Evolutionary conservation across 2,329 filamentous ascomycete species (phyloP).

Genomic region (Beauveria scarabaeidicola): DNA sequence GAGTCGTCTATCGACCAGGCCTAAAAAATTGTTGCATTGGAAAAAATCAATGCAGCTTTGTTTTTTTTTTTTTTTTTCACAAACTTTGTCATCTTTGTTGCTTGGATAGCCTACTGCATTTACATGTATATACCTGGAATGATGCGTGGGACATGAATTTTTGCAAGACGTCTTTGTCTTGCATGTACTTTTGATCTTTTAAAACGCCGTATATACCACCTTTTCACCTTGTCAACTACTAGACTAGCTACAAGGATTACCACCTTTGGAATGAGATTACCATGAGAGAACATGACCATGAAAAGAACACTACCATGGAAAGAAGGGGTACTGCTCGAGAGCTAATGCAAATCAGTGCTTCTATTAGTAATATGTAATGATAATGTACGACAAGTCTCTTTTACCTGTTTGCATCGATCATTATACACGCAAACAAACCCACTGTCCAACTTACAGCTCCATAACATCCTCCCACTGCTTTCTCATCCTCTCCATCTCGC

Average conservation of each 20-base stretch:
- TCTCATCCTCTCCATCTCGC: slow-evolving; percentile 63
- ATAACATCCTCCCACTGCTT: slow-evolving; percentile 50
- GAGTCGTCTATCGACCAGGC: background rate
- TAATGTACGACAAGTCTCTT: background rate
- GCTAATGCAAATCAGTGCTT: background rate
- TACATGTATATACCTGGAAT: background rate
- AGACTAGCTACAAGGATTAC: background rate
- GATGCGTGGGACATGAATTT: background rate
- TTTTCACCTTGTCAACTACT: background rate
- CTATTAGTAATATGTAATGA: background rate
- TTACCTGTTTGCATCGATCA: too few species aligned
- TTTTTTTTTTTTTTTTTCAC: background rate
- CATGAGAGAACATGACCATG: background rate
- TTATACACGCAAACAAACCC: background rate
- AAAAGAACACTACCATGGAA: background rate
- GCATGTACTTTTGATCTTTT: background rate
- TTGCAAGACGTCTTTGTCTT: background rate
- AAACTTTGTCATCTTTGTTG: background rate
- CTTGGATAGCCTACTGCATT: background rate
- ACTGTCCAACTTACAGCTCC: slow-evolving; percentile 12
- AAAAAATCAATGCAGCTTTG: too few species aligned
- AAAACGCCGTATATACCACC: background rate
- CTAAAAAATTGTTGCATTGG: background rate
- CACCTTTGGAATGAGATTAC: background rate
- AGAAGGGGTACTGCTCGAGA: too few species aligned